phyloP scores from a whole-genome alignment of 495 filamentous ascomycete genomes.

The Annulohypoxylon nitens region DNA sequence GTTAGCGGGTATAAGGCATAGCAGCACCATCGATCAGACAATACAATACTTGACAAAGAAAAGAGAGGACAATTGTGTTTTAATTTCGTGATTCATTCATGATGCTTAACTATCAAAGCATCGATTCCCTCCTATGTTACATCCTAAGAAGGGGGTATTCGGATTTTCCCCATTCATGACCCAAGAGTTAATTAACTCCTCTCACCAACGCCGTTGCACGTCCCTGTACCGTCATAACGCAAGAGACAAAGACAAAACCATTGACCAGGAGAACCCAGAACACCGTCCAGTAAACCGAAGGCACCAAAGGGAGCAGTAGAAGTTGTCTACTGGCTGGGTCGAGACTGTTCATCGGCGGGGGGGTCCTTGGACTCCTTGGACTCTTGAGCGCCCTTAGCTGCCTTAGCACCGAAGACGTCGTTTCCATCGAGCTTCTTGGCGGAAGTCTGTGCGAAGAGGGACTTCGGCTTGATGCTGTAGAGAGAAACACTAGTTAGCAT shows the following conservation, averaged over 20 bases:
- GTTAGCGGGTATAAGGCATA: conserved; percentile 80
- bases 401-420: conserved; percentile 48
- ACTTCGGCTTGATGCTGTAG: conserved; percentile 70
- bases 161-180: conserved; percentile 1
- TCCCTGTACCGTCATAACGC: conserved; percentile 20
- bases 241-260: conserved; percentile 13
- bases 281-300: conserved; percentile 23
- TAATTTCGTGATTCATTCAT: conserved; percentile 40
- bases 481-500: neutral
- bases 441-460: conserved; percentile 72
- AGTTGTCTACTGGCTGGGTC: conserved; percentile 11
- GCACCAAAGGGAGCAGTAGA: conserved; percentile 6
- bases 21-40: conserved; percentile 18
- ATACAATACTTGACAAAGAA: neutral
- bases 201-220: conserved; percentile 36
- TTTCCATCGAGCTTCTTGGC: conserved; percentile 65
- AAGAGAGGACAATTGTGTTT: conserved; percentile 8
- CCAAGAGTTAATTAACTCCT: conserved; percentile 25
- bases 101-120: conserved; percentile 26
- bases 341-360: neutral
- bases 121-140: conserved; percentile 10
- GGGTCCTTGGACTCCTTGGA: neutral
- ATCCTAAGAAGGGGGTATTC: neutral
- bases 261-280: conserved; percentile 9
- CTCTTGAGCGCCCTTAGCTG: neutral